Conservation (phyloP, 768 basidiomycete species). For the Peribolospora kevripleyi region DNA sequence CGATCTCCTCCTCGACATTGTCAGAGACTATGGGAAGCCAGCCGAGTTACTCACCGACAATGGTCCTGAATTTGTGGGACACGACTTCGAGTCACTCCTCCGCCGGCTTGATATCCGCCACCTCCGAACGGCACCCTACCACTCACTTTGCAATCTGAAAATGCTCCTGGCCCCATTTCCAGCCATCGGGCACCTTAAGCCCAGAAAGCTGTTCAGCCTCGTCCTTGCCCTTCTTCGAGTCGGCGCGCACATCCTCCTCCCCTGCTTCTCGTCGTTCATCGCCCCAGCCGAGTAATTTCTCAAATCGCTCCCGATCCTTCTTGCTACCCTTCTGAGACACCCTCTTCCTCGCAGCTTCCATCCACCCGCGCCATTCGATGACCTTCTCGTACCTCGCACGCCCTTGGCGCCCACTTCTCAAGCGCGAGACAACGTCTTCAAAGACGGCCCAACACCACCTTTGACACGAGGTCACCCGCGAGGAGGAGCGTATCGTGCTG, state of each 20-base stretch:
- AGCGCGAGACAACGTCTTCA: constrained; percentile 13
- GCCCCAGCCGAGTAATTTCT: constrained; percentile 19
- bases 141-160: constrained; percentile 6
- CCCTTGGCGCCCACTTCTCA: constrained; percentile 38
- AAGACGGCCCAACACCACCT: constrained; percentile 34
- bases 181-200: constrained; percentile 4
- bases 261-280: constrained; percentile 4
- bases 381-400: constrained; percentile 72
- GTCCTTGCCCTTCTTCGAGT: constrained; percentile 9
- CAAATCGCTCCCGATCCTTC: constrained; percentile 28
- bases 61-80: too few species aligned
- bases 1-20: too few species aligned
- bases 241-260: constrained; percentile 21
- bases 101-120: too few species aligned
- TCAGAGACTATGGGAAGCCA: too few species aligned
- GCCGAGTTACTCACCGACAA: too few species aligned
- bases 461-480: constrained; percentile 64
- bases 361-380: constrained; percentile 73
- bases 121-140: too few species aligned
- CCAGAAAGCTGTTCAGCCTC: constrained; percentile 2
- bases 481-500: constrained; percentile 46
- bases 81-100: too few species aligned
- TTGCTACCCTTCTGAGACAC: constrained; percentile 19
- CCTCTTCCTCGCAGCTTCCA: constrained; percentile 23
- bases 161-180: constrained; percentile 8